Evolutionary conservation across 345 rosid genomes (phyloP).

Genomic region (Hibiscus mutabilis): DNA sequence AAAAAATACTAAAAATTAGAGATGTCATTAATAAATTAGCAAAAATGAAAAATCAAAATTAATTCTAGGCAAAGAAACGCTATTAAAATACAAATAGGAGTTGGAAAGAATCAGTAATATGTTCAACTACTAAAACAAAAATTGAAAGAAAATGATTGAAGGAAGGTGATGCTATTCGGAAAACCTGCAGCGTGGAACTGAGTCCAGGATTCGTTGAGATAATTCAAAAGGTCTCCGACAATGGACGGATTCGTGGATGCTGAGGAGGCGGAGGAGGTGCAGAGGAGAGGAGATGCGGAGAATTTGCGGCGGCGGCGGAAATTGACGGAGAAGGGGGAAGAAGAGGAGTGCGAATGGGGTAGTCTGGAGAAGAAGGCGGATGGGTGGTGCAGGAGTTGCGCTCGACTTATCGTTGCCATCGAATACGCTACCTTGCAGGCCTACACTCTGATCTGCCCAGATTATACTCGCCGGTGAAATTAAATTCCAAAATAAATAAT

Average conservation of each 20-base stretch:
- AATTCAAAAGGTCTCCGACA: conserved; percentile 62
- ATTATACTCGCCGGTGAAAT: not conserved
- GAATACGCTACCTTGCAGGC: not conserved
- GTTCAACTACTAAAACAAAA: not conserved
- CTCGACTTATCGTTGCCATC: conserved; percentile 43
- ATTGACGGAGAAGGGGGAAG: conserved; percentile 3
- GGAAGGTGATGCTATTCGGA: not conserved
- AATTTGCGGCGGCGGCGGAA: conserved; percentile 25
- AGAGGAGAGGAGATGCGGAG: conserved; percentile 21
- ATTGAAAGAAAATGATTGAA: not conserved
- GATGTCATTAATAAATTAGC: not conserved
- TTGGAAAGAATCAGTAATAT: not conserved
- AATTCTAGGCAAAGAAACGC: not conserved
- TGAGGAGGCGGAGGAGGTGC: not conserved
- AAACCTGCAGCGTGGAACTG: conserved; percentile 88
- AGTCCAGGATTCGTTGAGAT: conserved; percentile 92
- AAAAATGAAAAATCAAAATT: not conserved
- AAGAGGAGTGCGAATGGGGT: conserved; percentile 6
- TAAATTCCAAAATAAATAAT: conserved; percentile 11
- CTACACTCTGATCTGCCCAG: not conserved
- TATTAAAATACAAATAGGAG: not conserved
- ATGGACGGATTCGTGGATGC: conserved; percentile 22
- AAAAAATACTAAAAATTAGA: not conserved
- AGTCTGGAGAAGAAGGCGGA: conserved; percentile 21
- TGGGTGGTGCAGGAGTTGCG: conserved; percentile 33